A percentile compares a stretch with the other conserved stretches of the same genome.
Conservation (phyloP, 257 asterid species). For the Solanum gracilifrons region DNA sequence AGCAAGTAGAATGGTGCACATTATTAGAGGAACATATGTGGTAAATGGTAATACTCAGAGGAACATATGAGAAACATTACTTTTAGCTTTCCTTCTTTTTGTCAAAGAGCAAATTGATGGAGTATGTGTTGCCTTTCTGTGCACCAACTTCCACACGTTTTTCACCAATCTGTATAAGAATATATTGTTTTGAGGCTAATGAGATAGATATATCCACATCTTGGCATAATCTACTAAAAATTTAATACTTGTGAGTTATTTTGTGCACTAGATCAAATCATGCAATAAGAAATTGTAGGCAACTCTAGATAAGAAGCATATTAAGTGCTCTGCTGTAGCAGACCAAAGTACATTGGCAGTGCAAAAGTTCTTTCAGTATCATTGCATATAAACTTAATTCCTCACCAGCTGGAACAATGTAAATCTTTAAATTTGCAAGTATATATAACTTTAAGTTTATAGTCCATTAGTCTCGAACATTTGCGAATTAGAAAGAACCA, state of each 20-base stretch:
- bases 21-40: not conserved
- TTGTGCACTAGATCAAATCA: not conserved
- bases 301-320: not conserved
- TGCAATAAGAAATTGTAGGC: not conserved
- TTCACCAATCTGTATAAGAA: slow-evolving; percentile 54
- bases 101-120: slow-evolving; percentile 64
- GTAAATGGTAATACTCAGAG: not conserved
- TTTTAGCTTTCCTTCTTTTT: slow-evolving; percentile 38
- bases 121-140: slow-evolving; percentile 70
- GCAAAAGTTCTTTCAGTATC: not conserved
- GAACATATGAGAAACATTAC: not conserved
- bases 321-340: not conserved
- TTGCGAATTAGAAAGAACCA: not conserved
- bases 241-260: not conserved
- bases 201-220: not conserved
- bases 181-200: not conserved
- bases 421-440: not conserved
- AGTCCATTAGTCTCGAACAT: not conserved
- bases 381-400: not conserved
- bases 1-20: not conserved
- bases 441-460: not conserved
- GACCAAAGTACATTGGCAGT: not conserved
- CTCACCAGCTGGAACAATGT: not conserved
- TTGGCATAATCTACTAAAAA: not conserved
- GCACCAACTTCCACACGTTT: slow-evolving; percentile 74